phyloP scores from a whole-genome alignment of 1,139 yeast species.

The Kodamaea sp. region DNA sequence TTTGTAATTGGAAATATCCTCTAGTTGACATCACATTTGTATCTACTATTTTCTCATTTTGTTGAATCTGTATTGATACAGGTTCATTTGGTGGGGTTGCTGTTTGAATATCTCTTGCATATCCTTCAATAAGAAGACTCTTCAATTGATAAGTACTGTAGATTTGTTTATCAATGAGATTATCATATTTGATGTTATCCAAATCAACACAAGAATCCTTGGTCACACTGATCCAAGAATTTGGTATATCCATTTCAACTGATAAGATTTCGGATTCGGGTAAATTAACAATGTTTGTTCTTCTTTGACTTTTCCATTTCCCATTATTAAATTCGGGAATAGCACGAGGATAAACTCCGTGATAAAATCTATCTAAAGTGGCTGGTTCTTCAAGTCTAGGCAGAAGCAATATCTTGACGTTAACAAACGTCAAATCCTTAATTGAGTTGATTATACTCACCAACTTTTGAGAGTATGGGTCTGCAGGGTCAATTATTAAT shows the following conservation, averaged over 20 bases:
- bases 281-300: slow-evolving; percentile 22
- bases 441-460: slow-evolving; percentile 49
- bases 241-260: slow-evolving; percentile 60
- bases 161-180: slow-evolving; percentile 16
- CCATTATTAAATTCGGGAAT: slow-evolving; percentile 43
- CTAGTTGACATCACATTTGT: slow-evolving; percentile 68
- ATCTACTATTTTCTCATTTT: slow-evolving; percentile 30
- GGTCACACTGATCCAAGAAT: slow-evolving; percentile 60
- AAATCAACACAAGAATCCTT: slow-evolving; percentile 50
- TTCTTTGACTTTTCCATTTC: slow-evolving; percentile 9
- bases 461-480: slow-evolving; percentile 63
- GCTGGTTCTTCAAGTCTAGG: slow-evolving; percentile 48
- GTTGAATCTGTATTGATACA: slow-evolving; percentile 40
- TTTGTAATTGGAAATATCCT: slow-evolving; percentile 74
- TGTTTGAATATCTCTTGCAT: slow-evolving; percentile 45
- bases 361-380: slow-evolving; percentile 58
- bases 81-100: slow-evolving; percentile 47
- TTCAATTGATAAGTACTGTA: slow-evolving; percentile 31
- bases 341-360: slow-evolving; percentile 38
- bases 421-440: slow-evolving; percentile 40
- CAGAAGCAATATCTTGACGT: slow-evolving; percentile 53
- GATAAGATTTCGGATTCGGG: slow-evolving; percentile 53
- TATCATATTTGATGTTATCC: slow-evolving; percentile 51
- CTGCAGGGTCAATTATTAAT: slow-evolving; percentile 67
- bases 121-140: slow-evolving; percentile 66